Conservation (phyloP, 2,329 filamentous ascomycete species). For the Calonectria henricotiae region DNA sequence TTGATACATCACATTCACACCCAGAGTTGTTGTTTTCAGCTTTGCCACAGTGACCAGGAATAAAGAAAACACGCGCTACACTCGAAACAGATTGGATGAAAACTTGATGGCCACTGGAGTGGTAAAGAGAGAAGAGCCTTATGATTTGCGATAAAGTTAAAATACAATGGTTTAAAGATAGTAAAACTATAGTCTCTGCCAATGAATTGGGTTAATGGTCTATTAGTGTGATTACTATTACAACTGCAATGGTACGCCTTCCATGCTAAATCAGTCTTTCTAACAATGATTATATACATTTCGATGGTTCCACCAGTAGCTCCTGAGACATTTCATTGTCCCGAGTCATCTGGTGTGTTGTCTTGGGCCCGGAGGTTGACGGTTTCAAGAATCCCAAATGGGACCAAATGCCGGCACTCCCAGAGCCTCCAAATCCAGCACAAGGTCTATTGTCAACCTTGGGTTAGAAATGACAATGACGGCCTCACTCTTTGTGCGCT, state of each 20-base stretch:
- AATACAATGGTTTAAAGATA: background rate
- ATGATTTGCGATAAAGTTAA: background rate
- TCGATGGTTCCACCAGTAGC: background rate
- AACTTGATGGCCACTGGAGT: background rate
- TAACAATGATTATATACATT: background rate
- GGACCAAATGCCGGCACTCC: slow-evolving; percentile 6
- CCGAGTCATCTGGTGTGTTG: background rate
- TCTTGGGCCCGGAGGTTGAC: no score
- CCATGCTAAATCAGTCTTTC: background rate
- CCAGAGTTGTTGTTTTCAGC: background rate
- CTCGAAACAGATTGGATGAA: background rate
- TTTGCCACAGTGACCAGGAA: no score
- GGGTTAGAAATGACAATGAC: slow-evolving; percentile 10
- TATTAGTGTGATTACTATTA: slow-evolving; percentile 13
- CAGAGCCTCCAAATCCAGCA: slow-evolving; percentile 7
- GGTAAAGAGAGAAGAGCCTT: background rate
- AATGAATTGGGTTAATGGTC: background rate
- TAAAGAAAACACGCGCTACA: background rate
- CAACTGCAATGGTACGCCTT: background rate
- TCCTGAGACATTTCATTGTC: background rate
- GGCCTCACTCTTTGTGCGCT: background rate
- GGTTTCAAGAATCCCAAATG: slow-evolving; percentile 8
- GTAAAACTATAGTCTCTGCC: background rate
- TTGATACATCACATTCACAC: background rate
- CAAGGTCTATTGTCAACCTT: slow-evolving; percentile 7